These are phyloP conservation scores for Rhododendron henanense DNA, from an alignment of 148 eudicot genomes.

Conservation along the genomic window DNA sequence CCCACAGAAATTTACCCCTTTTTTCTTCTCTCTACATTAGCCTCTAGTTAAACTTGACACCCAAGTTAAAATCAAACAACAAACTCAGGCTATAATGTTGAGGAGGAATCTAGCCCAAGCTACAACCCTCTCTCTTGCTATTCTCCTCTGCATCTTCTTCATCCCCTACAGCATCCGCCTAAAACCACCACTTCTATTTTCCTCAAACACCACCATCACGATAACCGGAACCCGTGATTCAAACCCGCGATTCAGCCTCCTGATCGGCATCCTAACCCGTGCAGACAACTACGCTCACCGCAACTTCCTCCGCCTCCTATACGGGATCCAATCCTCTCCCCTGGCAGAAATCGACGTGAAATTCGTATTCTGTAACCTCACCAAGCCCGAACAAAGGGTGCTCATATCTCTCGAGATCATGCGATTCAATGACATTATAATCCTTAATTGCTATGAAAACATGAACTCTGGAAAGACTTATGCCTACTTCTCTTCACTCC, in stretches of 20 bases:
- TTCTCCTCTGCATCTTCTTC: conserved; percentile 24
- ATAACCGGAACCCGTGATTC: neutral
- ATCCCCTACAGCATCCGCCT: conserved; percentile 26
- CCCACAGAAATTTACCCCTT: neutral
- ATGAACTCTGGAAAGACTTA: conserved; percentile 59
- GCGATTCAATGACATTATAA: conserved; percentile 47
- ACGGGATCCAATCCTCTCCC: conserved; percentile 41
- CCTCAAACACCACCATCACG: conserved; percentile 15
- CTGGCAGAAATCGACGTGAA: conserved; percentile 39
- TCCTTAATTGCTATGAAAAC: conserved; percentile 50
- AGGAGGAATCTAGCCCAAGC: conserved; percentile 13
- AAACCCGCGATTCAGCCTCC: conserved; percentile 24
- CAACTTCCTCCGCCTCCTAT: conserved; percentile 56
- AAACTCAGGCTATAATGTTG: conserved; percentile 9
- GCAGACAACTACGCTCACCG: conserved; percentile 40
- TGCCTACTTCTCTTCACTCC: conserved; percentile 49
- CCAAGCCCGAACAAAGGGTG: conserved; percentile 36
- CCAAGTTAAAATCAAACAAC: neutral
- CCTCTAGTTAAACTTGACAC: neutral
- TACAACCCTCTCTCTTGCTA: conserved; percentile 18
- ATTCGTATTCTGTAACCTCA: conserved; percentile 52
- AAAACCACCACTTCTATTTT: conserved; percentile 17
- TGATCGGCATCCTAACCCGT: conserved; percentile 48
- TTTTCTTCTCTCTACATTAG: conserved; percentile 3
- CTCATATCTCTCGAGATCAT: conserved; percentile 44